Evolutionary conservation across 306 rosid species (phyloP), one percentile per base, ranked within the genome.

Genomic region (Pterocarpus santalinus): DNA sequence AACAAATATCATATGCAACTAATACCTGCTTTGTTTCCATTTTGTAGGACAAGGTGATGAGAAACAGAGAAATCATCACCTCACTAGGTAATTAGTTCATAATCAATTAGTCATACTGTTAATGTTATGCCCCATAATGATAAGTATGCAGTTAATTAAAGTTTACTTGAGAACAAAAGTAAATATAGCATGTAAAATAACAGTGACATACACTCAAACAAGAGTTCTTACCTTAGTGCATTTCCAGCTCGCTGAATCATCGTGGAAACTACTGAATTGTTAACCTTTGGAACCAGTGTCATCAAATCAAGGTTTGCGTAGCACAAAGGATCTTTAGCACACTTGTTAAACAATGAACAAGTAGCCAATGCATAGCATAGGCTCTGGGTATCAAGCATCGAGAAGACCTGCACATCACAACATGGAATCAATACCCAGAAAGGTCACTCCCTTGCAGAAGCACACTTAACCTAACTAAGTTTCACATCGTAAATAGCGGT

Each of bases 351-450:
- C 86, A 93, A 77, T 12, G 90, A 87, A 86, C 96, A 91, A 67
- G 96, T 83, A 70, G 94, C 96, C 1, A 90, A 91, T 5, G 94
- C 92, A 73, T 84, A 80, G 81, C 97, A 91, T 14, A 93, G 89
- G 88, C 94, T 93, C 69, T 90, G 97, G 4, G 97, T 90, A 71
- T 93, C 96, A 30, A 93, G 96, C 94, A 87, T 88, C 12, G 97
- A 91, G 81, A 93, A 93, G 0, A 93, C 92, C 97, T 93, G 91
- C 44, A 85, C 35, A 78, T 61, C 75, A 87, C 46, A 67, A 63
- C 67, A 66, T 34, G 8, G 8, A 46, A 75, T 77, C 70, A 81
- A 76, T 69, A 55, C 68, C 49, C 11, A 81, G 68, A 69, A 56
- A 39, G 28, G 6, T 55, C 73, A 57, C 22, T 44, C 65, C 76